These are phyloP conservation scores for Ophiobolus disseminans DNA, from an alignment of 2,329 filamentous ascomycete genomes.

Conservation along the genomic window DNA sequence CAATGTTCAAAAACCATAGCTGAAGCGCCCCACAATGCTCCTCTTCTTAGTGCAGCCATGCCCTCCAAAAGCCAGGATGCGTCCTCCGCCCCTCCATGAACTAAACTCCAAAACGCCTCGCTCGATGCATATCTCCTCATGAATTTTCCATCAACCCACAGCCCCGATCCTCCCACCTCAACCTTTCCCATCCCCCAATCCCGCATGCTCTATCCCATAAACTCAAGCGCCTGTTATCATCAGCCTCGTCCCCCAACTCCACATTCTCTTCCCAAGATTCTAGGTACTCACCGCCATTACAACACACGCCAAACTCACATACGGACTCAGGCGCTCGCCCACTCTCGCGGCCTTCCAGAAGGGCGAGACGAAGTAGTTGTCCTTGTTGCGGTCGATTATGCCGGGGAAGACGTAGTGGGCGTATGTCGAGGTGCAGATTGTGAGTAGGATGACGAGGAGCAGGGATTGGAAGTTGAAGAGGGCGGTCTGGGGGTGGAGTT, in stretches of 20 bases:
- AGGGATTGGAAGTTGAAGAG: slow-evolving; percentile 99
- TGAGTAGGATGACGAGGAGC: slow-evolving; percentile 88
- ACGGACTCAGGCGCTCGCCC: slow-evolving; percentile 91
- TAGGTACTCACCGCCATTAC: slow-evolving; percentile 79
- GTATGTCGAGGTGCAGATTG: slow-evolving; percentile 96
- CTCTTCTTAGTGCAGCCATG: too few relatives aligned
- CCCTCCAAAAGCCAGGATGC: neutral
- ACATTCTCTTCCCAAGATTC: neutral
- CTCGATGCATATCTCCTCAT: neutral
- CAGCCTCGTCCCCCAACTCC: neutral
- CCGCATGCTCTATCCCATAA: slow-evolving; percentile 28
- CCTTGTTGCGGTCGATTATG: slow-evolving; percentile 91
- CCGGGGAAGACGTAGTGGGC: slow-evolving; percentile 87
- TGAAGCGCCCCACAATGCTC: too few relatives aligned
- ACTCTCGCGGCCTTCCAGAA: slow-evolving; percentile 97
- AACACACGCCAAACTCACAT: slow-evolving; percentile 92
- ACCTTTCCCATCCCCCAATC: neutral
- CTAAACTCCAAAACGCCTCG: slow-evolving; percentile 19
- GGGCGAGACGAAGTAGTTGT: slow-evolving; percentile 79
- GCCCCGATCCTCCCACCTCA: neutral
- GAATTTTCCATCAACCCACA: neutral
- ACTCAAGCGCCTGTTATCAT: slow-evolving; percentile 32
- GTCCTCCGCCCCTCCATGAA: neutral
- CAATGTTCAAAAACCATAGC: too few relatives aligned
- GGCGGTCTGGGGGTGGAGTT: slow-evolving; percentile 70